Percentiles rank a stretch among this genome's conserved stretches.
These are phyloP conservation scores for Biscogniauxia sp. DNA, from an alignment of 2,329 filamentous ascomycete species.

Conservation along the genomic window DNA sequence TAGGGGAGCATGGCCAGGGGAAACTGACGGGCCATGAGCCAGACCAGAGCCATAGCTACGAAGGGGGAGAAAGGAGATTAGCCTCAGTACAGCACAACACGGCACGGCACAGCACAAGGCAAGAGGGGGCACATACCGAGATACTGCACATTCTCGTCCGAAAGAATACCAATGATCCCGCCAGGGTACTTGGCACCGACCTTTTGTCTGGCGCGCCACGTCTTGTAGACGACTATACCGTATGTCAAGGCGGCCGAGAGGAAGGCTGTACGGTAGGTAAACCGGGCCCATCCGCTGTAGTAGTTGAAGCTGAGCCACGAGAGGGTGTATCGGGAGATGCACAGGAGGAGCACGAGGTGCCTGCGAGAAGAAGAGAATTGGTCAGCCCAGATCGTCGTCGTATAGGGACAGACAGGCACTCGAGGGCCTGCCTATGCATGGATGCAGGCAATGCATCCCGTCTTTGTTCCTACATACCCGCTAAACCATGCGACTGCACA, in stretches of 20 bases:
- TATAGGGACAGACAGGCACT: not conserved
- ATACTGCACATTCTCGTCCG: slow-evolving; percentile 98
- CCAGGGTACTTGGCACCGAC: slow-evolving; percentile 61
- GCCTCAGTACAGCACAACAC: slow-evolving; percentile 4
- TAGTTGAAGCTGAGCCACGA: slow-evolving; percentile 90
- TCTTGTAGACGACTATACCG: slow-evolving; percentile 98
- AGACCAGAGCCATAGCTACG: slow-evolving; percentile 82
- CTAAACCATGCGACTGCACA: slow-evolving; percentile 71
- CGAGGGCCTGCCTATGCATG: not conserved
- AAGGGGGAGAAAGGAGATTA: not conserved
- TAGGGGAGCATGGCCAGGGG: slow-evolving; percentile 90
- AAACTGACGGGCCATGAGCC: slow-evolving; percentile 89
- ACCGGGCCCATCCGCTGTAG: slow-evolving; percentile 70
- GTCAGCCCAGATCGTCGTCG: slow-evolving; percentile 7
- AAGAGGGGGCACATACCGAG: slow-evolving; percentile 62
- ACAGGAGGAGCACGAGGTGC: slow-evolving; percentile 81
- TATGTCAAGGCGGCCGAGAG: slow-evolving; percentile 87
- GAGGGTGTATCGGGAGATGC: slow-evolving; percentile 76
- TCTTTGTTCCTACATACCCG: slow-evolving; percentile 58
- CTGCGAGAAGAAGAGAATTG: slow-evolving; percentile 43
- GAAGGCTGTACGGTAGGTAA: slow-evolving; percentile 90
- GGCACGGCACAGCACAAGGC: slow-evolving; percentile 10
- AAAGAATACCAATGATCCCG: slow-evolving; percentile 64
- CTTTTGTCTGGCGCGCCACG: slow-evolving; percentile 81
- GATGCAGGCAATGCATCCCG: slow-evolving; percentile 6